These are phyloP conservation scores for Scutellaria barbata DNA, from an alignment of 257 asterid genomes.

Conservation along the genomic window DNA sequence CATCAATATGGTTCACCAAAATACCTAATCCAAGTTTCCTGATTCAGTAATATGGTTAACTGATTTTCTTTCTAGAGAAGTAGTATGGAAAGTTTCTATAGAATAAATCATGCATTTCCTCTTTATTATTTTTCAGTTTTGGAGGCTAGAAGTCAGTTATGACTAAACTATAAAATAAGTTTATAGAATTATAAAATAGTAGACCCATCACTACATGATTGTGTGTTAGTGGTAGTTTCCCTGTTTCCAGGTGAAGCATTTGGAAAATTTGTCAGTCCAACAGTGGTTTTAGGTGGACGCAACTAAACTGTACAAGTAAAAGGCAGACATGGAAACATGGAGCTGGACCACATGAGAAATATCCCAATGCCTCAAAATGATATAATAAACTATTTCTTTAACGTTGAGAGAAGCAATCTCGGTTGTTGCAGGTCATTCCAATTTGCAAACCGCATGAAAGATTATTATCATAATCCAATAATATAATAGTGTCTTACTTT, in stretches of 20 bases:
- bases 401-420: background rate
- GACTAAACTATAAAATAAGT: no score
- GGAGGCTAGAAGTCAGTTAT: no score
- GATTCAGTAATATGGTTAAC: no score
- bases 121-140: no score
- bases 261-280: background rate
- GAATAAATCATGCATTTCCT: no score
- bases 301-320: conserved; percentile 4
- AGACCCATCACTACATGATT: background rate
- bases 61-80: no score
- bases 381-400: background rate
- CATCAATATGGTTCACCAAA: background rate
- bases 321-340: background rate
- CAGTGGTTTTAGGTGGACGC: background rate
- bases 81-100: no score
- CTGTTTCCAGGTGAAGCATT: background rate
- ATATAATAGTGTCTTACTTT: conserved; percentile 56
- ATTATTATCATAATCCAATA: conserved; percentile 7
- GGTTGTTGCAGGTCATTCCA: background rate
- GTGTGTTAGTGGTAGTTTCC: no score
- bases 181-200: background rate
- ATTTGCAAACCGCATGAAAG: conserved; percentile 1
- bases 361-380: no score
- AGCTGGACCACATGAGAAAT: no score
- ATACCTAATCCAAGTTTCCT: no score